These are phyloP conservation scores for Artemisia tridentata DNA, from an alignment of 129 eudicot species.

Conservation along the genomic window DNA sequence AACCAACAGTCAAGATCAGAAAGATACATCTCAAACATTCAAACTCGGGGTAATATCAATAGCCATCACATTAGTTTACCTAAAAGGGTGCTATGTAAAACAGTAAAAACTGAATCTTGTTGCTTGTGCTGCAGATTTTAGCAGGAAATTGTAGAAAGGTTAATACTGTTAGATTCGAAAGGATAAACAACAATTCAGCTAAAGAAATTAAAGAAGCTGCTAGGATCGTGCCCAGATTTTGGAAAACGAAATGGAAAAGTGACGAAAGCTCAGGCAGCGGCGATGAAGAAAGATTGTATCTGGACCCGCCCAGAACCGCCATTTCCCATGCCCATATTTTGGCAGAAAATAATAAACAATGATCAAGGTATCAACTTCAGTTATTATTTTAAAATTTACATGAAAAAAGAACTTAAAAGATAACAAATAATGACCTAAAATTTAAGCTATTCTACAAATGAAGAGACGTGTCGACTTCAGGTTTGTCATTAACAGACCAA, in stretches of 20 bases:
- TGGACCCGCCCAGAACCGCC: neutral
- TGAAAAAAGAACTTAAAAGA: conserved; percentile 10
- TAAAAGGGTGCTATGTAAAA: neutral
- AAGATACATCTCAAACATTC: conserved; percentile 51
- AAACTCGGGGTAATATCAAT: conserved; percentile 52
- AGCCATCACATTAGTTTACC: neutral
- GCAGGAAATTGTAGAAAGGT: conserved; percentile 62
- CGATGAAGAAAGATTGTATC: conserved; percentile 28
- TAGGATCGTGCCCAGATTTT: conserved; percentile 50
- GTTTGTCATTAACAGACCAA: conserved; percentile 24
- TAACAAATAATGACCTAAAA: conserved; percentile 10
- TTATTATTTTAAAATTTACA: conserved; percentile 38
- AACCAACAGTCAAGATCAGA: conserved; percentile 36
- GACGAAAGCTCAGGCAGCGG: conserved; percentile 34
- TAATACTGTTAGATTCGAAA: conserved; percentile 50
- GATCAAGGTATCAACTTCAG: conserved; percentile 29
- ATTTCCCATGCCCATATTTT: conserved; percentile 20
- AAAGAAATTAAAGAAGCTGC: conserved; percentile 51
- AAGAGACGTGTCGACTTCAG: conserved; percentile 58
- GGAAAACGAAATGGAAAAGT: conserved; percentile 47
- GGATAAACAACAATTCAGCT: conserved; percentile 42
- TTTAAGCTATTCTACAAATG: conserved; percentile 42
- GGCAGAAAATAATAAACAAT: conserved; percentile 22
- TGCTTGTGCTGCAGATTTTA: conserved; percentile 42
- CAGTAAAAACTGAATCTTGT: neutral